Evolutionary conservation across 2,329 filamentous ascomycete species (phyloP).

Genomic region (Colletotrichum lupini): DNA sequence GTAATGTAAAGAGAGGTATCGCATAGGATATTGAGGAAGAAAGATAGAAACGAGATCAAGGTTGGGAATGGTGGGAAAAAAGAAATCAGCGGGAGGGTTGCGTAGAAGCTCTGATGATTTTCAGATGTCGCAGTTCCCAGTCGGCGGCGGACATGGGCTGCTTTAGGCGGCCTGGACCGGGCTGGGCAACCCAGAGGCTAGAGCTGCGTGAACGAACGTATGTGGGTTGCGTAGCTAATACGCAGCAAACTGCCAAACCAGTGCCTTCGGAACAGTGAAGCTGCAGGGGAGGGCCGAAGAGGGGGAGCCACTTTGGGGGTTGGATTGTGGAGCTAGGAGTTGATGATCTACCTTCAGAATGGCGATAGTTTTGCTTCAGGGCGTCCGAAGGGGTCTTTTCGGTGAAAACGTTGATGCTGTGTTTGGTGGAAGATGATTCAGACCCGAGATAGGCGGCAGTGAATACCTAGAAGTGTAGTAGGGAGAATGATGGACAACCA

Average conservation of each 20-base stretch:
- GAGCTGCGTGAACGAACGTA: too few species aligned
- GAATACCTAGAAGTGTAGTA: neutral
- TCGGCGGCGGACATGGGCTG: slow-evolving; percentile 18
- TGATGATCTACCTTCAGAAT: slow-evolving; percentile 36
- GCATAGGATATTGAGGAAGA: neutral
- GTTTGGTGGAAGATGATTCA: neutral
- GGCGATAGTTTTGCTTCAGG: slow-evolving; percentile 32
- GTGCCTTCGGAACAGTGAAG: neutral
- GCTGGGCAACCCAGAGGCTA: neutral
- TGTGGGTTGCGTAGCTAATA: neutral
- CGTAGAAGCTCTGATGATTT: slow-evolving; percentile 32
- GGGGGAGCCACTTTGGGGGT: neutral
- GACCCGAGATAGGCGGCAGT: neutral
- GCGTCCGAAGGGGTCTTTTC: neutral
- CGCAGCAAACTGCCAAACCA: neutral
- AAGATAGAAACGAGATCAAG: neutral
- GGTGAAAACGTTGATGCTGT: neutral
- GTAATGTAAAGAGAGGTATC: neutral
- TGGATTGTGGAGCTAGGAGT: slow-evolving; percentile 30
- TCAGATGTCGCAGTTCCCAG: slow-evolving; percentile 28
- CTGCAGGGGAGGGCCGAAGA: neutral
- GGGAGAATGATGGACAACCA: neutral
- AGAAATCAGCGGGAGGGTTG: slow-evolving; percentile 3
- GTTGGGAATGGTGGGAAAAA: neutral
- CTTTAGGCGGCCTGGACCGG: slow-evolving; percentile 4